Evolutionary conservation across 2,329 filamentous ascomycete genomes (phyloP).

Genomic region (Fusarium coffeatum): DNA sequence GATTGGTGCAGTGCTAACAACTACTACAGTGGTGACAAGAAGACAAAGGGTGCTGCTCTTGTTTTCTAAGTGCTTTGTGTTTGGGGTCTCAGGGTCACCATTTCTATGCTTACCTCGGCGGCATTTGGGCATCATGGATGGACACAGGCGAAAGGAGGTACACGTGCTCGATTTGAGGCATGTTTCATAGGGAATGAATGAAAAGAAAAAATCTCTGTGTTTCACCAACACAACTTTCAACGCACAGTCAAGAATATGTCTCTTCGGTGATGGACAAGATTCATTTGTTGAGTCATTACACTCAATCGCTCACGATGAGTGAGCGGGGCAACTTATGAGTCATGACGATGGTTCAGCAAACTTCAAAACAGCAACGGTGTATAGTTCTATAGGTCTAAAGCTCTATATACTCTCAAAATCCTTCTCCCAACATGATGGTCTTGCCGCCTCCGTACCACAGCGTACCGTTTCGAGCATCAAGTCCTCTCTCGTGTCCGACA

Average conservation of each 20-base stretch:
- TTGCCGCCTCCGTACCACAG: conserved; percentile 91
- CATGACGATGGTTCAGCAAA: conserved; percentile 14
- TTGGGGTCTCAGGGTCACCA: conserved; percentile 53
- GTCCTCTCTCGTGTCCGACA: conserved; percentile 85
- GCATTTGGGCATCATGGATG: conserved; percentile 62
- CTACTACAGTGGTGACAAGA: conserved; percentile 94
- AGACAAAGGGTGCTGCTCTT: conserved; percentile 99
- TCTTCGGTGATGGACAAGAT: conserved; percentile 10
- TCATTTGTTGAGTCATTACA: conserved; percentile 11
- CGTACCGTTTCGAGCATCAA: conserved; percentile 79
- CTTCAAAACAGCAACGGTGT: conserved; percentile 16
- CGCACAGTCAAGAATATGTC: conserved; percentile 13
- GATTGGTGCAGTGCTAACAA: conserved; percentile 54
- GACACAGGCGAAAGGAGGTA: conserved; percentile 62
- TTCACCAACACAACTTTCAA: conserved; percentile 36
- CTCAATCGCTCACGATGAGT: conserved; percentile 9
- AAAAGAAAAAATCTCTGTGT: conserved; percentile 49
- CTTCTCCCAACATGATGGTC: conserved; percentile 72
- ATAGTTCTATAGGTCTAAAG: conserved; percentile 30
- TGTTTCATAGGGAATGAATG: conserved; percentile 60
- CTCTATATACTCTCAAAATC: conserved; percentile 59
- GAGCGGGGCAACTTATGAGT: background rate
- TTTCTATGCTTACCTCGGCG: conserved; percentile 59
- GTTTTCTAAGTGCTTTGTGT: conserved; percentile 87
- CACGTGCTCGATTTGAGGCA: conserved; percentile 58